Base-by-base conservation (phyloP, 179 eudicot genomes). In the Heliamphora pulchella region DNA sequence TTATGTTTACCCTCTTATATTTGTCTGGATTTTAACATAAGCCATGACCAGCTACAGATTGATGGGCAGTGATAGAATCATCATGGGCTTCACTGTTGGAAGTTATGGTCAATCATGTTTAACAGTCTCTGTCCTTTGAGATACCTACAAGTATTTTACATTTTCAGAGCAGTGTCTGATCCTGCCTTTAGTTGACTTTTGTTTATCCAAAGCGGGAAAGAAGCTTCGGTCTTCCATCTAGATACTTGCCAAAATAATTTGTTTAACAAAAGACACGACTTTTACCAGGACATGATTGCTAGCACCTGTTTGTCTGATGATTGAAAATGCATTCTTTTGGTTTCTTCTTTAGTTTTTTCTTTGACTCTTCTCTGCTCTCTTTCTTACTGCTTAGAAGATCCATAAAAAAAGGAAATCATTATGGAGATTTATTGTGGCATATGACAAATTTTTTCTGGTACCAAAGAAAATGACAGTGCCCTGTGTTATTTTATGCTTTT, bases 371-470 rank as follows among this genome's bases (percentile, higher is more conserved):
- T 20, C 55, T n/a, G 39, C 39, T 47, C 53, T 44, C 31, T 10
- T n/a, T 22, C 20, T 5, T 18, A 6, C 20, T 31, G 64, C 50
- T 0, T 74, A n/a, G n/a, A n/a, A 41, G 64, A 58, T 2, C 22
- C 31, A 70, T 14, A 15, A 13, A 55, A 55, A 22, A 15, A 53
- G 10, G 0, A 2, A 51, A 20, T 55, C 31, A 71, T 48, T 9
- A 8, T 54, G 66, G 9, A n/a, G 8, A 14, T 14, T 4, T 17
- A 8, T 59, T 64, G 5, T 0, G 61, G 77, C 22, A 55, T 13
- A 15, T 51, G 61, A 72, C 8, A 55, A 31, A 20, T 55, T 74
- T 64, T 77, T 77, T 64, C 71, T 44, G 67, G 43, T 59, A 13
- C 67, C 55, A 63, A 63, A 75, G 13, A 46, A 77, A 43, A 63